Percentiles rank a stretch among this genome's conserved stretches.
Conservation (phyloP, 345 rosid genomes). For the Acer campestre region DNA sequence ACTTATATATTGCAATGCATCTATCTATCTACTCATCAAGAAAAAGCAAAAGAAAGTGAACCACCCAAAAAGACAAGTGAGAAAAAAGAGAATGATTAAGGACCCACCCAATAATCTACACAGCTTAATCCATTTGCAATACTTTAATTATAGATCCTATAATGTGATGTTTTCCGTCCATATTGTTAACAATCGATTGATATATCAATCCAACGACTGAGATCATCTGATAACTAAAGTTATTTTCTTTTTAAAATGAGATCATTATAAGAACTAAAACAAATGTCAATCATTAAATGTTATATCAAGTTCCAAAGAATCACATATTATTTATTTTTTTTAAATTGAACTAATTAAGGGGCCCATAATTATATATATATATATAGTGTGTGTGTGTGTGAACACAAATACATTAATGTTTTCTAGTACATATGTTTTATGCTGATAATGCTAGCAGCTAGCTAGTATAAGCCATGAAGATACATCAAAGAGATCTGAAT, state of each 20-base stretch:
- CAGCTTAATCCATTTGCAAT: neutral
- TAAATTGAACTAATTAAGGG: neutral
- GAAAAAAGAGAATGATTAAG: neutral
- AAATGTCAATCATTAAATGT: neutral
- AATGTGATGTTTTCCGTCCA: neutral
- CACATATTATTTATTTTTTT: too few relatives aligned
- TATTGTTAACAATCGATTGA: neutral
- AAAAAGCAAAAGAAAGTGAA: slow-evolving; percentile 13
- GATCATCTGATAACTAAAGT: neutral
- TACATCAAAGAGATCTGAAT: neutral
- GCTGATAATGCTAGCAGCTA: neutral
- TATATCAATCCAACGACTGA: neutral
- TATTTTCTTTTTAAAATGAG: too few relatives aligned
- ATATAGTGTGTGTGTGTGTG: neutral
- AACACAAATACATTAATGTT: neutral
- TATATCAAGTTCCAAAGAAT: neutral
- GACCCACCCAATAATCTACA: slow-evolving; percentile 1
- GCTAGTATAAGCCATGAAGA: neutral
- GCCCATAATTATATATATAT: neutral
- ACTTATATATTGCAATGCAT: slow-evolving; percentile 16
- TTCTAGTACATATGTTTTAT: neutral
- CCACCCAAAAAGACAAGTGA: slow-evolving; percentile 9
- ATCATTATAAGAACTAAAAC: neutral
- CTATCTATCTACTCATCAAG: neutral
- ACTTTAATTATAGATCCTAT: neutral